Evolutionary conservation across 352 stramenopile species (phyloP).

Genomic region (Globisporangium takayamanum): DNA sequence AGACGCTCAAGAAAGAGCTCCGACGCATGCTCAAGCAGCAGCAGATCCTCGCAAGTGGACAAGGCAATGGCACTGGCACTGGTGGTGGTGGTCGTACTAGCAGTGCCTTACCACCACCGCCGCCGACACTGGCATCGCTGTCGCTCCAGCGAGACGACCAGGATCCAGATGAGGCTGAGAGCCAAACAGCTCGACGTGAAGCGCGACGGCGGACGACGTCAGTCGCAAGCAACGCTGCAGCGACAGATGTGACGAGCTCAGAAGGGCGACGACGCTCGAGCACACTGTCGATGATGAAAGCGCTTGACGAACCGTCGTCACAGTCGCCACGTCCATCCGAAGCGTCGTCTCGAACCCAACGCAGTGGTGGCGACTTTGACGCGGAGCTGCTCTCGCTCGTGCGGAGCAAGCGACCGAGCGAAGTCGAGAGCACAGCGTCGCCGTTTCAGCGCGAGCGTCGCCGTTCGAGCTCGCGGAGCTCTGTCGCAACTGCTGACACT

Average conservation of each 20-base stretch:
- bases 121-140: too few species aligned
- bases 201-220: slow-evolving; percentile 11
- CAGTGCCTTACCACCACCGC: too few species aligned
- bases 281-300: slow-evolving; percentile 63
- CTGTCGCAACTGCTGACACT: not conserved
- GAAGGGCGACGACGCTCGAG: slow-evolving; percentile 25
- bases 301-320: slow-evolving; percentile 20
- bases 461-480: slow-evolving; percentile 2
- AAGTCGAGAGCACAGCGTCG: not conserved
- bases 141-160: not conserved
- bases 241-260: not conserved
- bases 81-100: too few species aligned
- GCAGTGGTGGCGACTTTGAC: slow-evolving; percentile 26
- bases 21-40: slow-evolving; percentile 65
- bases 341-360: not conserved
- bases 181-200: not conserved
- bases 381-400: slow-evolving; percentile 46
- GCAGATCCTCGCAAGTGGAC: slow-evolving; percentile 21
- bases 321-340: not conserved
- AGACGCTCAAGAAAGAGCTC: slow-evolving; percentile 80
- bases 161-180: not conserved
- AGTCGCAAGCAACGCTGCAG: slow-evolving; percentile 12
- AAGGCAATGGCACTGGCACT: not conserved
- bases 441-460: not conserved
- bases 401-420: slow-evolving; percentile 27